Evolutionary conservation across 2,329 filamentous ascomycete genomes (phyloP), one percentile per base, ranked within the genome.

Genomic region (Rachicladosporium sp.): DNA sequence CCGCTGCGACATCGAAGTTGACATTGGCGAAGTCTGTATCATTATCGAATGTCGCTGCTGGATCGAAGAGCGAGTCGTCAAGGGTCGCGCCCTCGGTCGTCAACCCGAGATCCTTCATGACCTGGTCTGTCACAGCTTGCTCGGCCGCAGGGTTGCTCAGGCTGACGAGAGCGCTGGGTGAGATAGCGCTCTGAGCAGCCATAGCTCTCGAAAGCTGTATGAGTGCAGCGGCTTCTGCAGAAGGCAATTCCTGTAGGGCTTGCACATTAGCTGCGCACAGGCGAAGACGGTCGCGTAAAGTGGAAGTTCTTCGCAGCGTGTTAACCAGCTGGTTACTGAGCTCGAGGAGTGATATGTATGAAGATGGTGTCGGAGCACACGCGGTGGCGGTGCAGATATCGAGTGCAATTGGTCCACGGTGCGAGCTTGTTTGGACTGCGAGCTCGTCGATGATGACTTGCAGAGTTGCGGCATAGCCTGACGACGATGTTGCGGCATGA

Each of bases 351-450:
- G 40, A 21, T 11, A 36, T 21, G 6, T 40, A 30, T 3, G 38
- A 29, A 4, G 23, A 54, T 23, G 55, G 63, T 43, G 51, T 62
- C 51, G 81, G 80, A 1, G 80, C 76, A 52, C 81, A 84, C 7
- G 88, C 67, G 6, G 88, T 63, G 1, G 79, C 74, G 2, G 73
- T 74, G 2, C 74, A 80, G 7, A 87, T 69, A 49, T 88, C 83
- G 40, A 86, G 73, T 0, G 74, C 76, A 4, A 78, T 63, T 40
- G 71, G 69, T 1, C 71, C 74, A 46, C 73, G 75, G 4, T 74
- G 73, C 0, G 67, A 58, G 23, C 77, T 73, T 0, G 73, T 74
- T 45, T 81, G 75, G 11, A 71, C 60, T 48, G 73, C 75, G 5
- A 85, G 60, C 48, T 87, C 82, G 6, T 85, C 76, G 8, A 85